Base-by-base conservation (phyloP, 2,329 filamentous ascomycete genomes). In the Emergomyces pasteurianus region DNA sequence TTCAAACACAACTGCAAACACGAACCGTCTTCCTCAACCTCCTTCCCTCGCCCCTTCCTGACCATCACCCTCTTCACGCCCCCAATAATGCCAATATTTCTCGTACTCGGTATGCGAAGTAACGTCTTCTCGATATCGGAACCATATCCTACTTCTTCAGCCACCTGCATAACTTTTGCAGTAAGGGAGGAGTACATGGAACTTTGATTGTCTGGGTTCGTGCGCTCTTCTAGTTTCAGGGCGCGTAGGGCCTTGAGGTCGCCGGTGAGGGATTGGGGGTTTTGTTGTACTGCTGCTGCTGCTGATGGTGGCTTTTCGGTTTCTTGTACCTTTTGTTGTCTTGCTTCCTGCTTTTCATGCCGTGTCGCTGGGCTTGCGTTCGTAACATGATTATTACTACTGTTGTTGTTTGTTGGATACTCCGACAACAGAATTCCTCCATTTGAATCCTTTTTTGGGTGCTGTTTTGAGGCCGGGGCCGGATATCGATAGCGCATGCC, bases 121-220 rank as follows among this genome's bases (percentile, higher is more conserved):
- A 94, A 86, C 68, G 96, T 92, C 64, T 82, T 89, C 74, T 97
- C 90, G 0, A 89, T 81, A 5, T 80, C 75, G 80, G 86, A 96
- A 1, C 88, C 89, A 80, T 86, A 96, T 1, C 88, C 89, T 64
- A 90, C 84, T 61, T 88, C 86, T 38, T 78, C 77, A 0, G 88
- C 86, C 49, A 99, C 81, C 34, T 79, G 77, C 23, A 83, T 79
- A 0, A 91, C 85, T 82, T 92, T 96, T 56, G 83, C 83, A 23
- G 92, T 90, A 18, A 99, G 81, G 1, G 88, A 88, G 0, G 90
- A 87, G 72, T 95, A 96, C 31, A 88, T 87, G 3, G 90, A 95
- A 12, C 80, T 79, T 61, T 76, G 72, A 64, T 73, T 69, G 6
- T 69, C 70, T 68, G 67, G 66, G 9, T 68, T 66, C 0, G 70